Base-by-base conservation (phyloP, 1,284 basidiomycete genomes). In the Leccinum proliferum region DNA sequence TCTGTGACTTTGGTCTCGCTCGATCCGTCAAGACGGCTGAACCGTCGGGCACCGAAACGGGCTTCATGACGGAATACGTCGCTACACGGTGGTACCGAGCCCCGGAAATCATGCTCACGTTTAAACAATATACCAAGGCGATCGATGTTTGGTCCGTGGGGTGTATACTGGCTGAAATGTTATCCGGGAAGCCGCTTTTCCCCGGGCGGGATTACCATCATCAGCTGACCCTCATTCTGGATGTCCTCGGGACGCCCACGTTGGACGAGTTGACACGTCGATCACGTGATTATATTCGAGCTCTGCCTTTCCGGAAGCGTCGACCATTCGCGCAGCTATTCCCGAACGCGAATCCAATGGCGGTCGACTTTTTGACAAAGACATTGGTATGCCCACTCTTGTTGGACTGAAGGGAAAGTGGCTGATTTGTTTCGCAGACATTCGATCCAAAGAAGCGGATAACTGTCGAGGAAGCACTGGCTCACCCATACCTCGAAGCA, bases 121-220 rank as follows among this genome's bases (percentile, higher is more conserved):
- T 97, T 81, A 94, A 95, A 74, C 92, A 95, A 76, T 97, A 97
- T 78, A 95, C 93, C 62, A 95, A 95, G 78, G 92, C 93, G 35
- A 94, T 96, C 70, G 93, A 95, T 70, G 85, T 96, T 15, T 97
- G 96, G 96, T 95, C 93, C 10, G 93, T 98, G 34, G 96, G 96
- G 6, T 98, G 96, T 74, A 97, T 98, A 73, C 83, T 98, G 37
- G 96, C 94, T 2, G 96, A 98, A 79, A 98, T 98, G 95, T 81
- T 98, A 6, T 91, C 88, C 3, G 92, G 94, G 25, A 92, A 94
- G 70, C 95, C 96, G 0, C 82, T 98, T 15, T 98, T 98, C 82
- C 96, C 96, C 0, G 96, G 96, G 14, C 87, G 94, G 21, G 96
- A 98, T 78, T 98, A 95, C 75, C 96, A 98, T 76, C 92, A 98